Evolutionary conservation across 441 rosid species (phyloP).

Genomic region (Breynia disticha): DNA sequence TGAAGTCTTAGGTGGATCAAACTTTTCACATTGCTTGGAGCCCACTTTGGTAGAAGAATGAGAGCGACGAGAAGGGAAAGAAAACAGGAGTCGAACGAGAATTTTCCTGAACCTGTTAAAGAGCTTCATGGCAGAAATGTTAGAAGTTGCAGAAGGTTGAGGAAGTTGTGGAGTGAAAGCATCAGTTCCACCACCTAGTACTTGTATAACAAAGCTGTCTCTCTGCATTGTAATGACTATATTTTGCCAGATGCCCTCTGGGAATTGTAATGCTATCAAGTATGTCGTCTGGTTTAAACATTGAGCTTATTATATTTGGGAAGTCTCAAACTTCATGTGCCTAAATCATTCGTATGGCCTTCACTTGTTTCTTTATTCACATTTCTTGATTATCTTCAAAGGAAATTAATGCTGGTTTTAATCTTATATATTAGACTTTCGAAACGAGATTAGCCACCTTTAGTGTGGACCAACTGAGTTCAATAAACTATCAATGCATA

Average conservation of each 20-base stretch:
- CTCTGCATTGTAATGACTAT: conserved; percentile 18
- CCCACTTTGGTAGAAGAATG: conserved; percentile 1
- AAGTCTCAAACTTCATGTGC: no score
- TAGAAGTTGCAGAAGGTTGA: conserved; percentile 10
- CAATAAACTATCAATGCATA: no score
- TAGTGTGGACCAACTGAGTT: no score
- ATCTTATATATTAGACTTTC: no score
- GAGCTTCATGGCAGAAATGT: conserved; percentile 60
- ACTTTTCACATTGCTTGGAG: conserved; percentile 30
- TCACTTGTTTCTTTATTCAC: no score
- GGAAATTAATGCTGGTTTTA: no score
- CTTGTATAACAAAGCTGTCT: conserved; percentile 36
- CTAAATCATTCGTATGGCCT: no score
- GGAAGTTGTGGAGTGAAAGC: not conserved
- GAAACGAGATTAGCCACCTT: no score
- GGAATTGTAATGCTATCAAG: conserved; percentile 50
- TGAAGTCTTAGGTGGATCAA: conserved; percentile 82
- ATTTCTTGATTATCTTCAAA: no score
- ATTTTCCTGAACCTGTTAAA: conserved; percentile 57
- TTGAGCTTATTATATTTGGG: no score
- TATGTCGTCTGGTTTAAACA: conserved; percentile 26
- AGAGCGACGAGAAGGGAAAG: conserved; percentile 30
- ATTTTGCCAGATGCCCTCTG: conserved; percentile 25
- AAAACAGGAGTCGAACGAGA: conserved; percentile 47
- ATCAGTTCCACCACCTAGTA: conserved; percentile 5